These are phyloP conservation scores for Dactylonectria estremocensis DNA, from an alignment of 2,329 filamentous ascomycete genomes.

Conservation along the genomic window DNA sequence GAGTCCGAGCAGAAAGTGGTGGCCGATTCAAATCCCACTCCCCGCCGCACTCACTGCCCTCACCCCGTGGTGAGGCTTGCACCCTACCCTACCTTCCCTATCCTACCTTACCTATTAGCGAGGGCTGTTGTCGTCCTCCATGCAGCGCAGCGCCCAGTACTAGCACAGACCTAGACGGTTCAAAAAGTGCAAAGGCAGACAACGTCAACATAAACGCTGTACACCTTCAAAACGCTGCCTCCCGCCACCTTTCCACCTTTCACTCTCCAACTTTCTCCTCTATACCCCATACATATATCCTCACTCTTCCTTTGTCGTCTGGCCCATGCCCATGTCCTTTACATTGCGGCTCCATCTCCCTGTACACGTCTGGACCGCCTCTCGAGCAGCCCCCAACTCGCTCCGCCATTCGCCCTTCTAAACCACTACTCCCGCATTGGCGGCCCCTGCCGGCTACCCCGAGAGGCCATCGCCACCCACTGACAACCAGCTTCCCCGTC, in stretches of 20 bases:
- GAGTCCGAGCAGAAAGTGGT: background rate
- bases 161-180: slow-evolving; percentile 14
- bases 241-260: slow-evolving; percentile 6
- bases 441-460: slow-evolving; percentile 41
- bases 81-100: background rate
- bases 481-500: slow-evolving; percentile 27
- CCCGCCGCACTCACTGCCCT: background rate
- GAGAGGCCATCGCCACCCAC: slow-evolving; percentile 48
- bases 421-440: slow-evolving; percentile 33
- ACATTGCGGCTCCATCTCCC: slow-evolving; percentile 19
- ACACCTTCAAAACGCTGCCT: slow-evolving; percentile 20
- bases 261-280: slow-evolving; percentile 8
- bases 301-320: slow-evolving; percentile 4
- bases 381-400: slow-evolving; percentile 33
- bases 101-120: background rate
- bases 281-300: slow-evolving; percentile 11
- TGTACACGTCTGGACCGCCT: slow-evolving; percentile 23
- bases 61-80: background rate
- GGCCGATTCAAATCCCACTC: slow-evolving; percentile 3
- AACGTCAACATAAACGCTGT: slow-evolving; percentile 19
- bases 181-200: slow-evolving; percentile 19
- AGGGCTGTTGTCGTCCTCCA: slow-evolving; percentile 7
- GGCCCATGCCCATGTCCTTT: slow-evolving; percentile 8
- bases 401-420: slow-evolving; percentile 41
- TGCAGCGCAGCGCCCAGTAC: slow-evolving; percentile 8